These are phyloP conservation scores for Closterium sp. DNA, from an alignment of 139 green algal genomes.

Conservation along the genomic window DNA sequence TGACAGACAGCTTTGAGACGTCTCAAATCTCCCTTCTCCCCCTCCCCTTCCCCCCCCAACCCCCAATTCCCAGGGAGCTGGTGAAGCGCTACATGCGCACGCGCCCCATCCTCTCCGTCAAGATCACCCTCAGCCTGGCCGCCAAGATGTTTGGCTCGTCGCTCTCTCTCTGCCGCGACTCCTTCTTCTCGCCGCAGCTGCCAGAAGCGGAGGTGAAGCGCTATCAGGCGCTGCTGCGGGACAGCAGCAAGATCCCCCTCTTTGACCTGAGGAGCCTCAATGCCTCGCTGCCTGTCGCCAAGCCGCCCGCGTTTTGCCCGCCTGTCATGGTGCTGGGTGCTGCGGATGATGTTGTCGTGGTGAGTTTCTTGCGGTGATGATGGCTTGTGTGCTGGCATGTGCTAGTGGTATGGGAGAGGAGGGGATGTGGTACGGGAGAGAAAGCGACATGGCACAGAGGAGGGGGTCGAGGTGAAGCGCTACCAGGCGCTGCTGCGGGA, in stretches of 20 bases:
- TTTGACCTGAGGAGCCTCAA: slow-evolving; percentile 37
- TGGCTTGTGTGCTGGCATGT: slow-evolving; percentile 50
- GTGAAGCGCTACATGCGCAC: slow-evolving; percentile 17
- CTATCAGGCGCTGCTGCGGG: slow-evolving; percentile 24
- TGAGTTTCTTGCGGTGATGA: background rate
- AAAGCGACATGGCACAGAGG: too few species aligned
- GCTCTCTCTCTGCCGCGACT: slow-evolving; percentile 49
- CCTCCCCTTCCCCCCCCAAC: background rate
- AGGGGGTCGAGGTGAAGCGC: slow-evolving; percentile 50
- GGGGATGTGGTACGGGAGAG: too few species aligned
- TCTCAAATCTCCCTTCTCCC: too few species aligned
- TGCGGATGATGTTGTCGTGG: slow-evolving; percentile 46
- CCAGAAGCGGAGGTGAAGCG: slow-evolving; percentile 57
- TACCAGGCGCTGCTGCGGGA: slow-evolving; percentile 24
- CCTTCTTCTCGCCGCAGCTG: slow-evolving; percentile 73
- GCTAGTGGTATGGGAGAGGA: too few species aligned
- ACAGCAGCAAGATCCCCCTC: slow-evolving; percentile 35
- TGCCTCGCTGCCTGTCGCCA: slow-evolving; percentile 16
- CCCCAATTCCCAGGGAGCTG: background rate
- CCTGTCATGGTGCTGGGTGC: slow-evolving; percentile 51
- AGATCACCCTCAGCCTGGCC: slow-evolving; percentile 16
- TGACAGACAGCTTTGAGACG: too few species aligned
- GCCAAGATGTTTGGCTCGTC: slow-evolving; percentile 1
- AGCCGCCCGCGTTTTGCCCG: background rate
- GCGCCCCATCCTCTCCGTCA: background rate